A percentile compares a stretch with the other conserved stretches of the same genome.
phyloP scores from a whole-genome alignment of 1,284 basidiomycete genomes.

The Ceratobasidium sp. region DNA sequence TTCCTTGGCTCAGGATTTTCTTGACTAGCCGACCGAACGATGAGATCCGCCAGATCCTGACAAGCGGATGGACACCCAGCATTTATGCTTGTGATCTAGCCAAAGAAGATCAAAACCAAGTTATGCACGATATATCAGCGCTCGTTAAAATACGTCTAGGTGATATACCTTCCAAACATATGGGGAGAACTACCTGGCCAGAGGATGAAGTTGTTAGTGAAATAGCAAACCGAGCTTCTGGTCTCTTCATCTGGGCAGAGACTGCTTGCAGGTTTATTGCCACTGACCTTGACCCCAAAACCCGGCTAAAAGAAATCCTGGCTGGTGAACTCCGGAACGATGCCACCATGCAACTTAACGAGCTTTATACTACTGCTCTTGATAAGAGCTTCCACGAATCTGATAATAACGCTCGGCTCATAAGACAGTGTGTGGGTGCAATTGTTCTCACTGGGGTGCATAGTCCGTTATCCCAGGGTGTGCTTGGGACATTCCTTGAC shows the following conservation, averaged over 20 bases:
- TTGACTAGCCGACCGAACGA: slow-evolving; percentile 34
- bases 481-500: not conserved
- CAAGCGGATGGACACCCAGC: no score
- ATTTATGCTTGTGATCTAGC: not conserved
- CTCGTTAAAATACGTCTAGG: not conserved
- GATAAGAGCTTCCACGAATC: not conserved
- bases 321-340: not conserved
- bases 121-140: not conserved
- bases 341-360: not conserved
- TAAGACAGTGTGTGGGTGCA: not conserved
- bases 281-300: not conserved
- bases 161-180: not conserved
- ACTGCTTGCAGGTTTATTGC: slow-evolving; percentile 10
- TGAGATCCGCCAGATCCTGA: not conserved
- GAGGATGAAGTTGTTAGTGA: not conserved
- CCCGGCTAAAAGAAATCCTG: not conserved
- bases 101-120: not conserved
- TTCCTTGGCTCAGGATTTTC: slow-evolving; percentile 18
- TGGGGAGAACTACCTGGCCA: not conserved
- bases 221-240: slow-evolving; percentile 6
- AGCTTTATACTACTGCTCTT: slow-evolving; percentile 16
- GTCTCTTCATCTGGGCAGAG: slow-evolving; percentile 36
- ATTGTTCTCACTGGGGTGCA: not conserved
- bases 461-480: not conserved
- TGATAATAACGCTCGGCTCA: not conserved